Evolutionary conservation across 257 asterid genomes (phyloP).

Genomic region (Primulina tabacum): DNA sequence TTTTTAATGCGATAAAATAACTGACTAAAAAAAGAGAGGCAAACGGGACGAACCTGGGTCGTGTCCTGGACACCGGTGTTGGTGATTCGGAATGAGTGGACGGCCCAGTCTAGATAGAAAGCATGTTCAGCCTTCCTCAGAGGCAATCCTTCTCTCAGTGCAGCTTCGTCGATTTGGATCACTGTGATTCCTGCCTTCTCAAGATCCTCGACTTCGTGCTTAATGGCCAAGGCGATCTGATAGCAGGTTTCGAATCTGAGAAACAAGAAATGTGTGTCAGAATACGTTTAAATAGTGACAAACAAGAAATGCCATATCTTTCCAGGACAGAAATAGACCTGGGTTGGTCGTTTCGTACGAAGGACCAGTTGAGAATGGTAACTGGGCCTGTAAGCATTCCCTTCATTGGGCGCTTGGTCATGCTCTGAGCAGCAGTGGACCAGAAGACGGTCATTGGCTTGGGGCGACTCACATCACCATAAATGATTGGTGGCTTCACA

Average conservation of each 20-base stretch:
- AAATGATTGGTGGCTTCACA: slow-evolving; percentile 79
- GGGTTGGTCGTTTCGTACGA: slow-evolving; percentile 70
- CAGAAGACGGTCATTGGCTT: slow-evolving; percentile 78
- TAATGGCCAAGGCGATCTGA: slow-evolving; percentile 81
- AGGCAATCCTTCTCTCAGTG: slow-evolving; percentile 78
- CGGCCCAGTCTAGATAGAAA: slow-evolving; percentile 86
- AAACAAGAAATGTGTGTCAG: slow-evolving; percentile 17
- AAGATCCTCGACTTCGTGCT: slow-evolving; percentile 80
- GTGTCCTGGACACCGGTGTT: slow-evolving; percentile 60
- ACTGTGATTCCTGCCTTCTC: slow-evolving; percentile 69
- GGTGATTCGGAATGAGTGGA: slow-evolving; percentile 79
- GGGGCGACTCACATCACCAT: slow-evolving; percentile 80
- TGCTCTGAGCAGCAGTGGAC: slow-evolving; percentile 64
- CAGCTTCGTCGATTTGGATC: slow-evolving; percentile 79
- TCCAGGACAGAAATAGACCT: slow-evolving; percentile 32
- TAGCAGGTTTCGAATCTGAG: slow-evolving; percentile 67
- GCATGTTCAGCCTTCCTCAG: slow-evolving; percentile 72
- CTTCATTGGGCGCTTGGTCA: slow-evolving; percentile 82
- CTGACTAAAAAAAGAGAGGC: not conserved
- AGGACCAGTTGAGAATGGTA: slow-evolving; percentile 74
- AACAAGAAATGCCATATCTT: not conserved
- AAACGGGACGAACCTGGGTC: slow-evolving; percentile 49
- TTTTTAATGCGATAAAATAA: too few relatives aligned
- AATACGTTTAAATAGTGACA: not conserved
- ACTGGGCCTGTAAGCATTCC: slow-evolving; percentile 84